A percentile compares a stretch with the other conserved stretches of the same genome.
phyloP scores from a whole-genome alignment of 768 basidiomycete species.

The Suillus discolor region DNA sequence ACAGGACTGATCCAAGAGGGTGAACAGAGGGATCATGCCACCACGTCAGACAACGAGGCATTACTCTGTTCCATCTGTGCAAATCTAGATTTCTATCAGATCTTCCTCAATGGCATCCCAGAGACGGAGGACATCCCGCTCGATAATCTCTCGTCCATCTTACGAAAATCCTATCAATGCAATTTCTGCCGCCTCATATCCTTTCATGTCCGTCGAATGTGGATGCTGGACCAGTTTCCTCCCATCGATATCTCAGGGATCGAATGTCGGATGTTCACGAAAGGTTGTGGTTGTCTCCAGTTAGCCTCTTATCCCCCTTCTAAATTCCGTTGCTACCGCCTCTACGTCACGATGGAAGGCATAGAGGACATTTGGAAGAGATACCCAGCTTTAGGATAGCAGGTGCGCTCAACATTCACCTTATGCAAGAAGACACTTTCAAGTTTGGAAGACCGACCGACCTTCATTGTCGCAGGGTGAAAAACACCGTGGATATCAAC shows the following conservation, averaged over 20 bases:
- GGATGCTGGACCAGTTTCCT: slow-evolving; percentile 9
- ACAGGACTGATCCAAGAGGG: not conserved
- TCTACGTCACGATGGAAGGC: slow-evolving; percentile 1
- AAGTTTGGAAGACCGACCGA: slow-evolving; percentile 8
- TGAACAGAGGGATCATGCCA: not conserved
- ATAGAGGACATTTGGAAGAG: not conserved
- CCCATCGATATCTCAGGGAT: slow-evolving; percentile 6
- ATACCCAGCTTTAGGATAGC: slow-evolving; percentile 2
- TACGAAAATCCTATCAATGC: slow-evolving; percentile 12
- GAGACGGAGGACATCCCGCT: slow-evolving; percentile 3
- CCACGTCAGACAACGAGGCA: not conserved
- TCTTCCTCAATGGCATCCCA: slow-evolving; percentile 7
- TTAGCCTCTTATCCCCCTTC: not conserved
- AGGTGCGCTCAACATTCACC: slow-evolving; percentile 2
- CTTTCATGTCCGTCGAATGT: slow-evolving; percentile 6
- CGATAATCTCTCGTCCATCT: slow-evolving; percentile 3
- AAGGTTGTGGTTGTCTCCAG: not conserved
- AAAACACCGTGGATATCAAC: slow-evolving; percentile 5
- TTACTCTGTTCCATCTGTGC: slow-evolving; percentile 12
- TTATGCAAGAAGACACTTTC: slow-evolving; percentile 9
- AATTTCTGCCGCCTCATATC: slow-evolving; percentile 8
- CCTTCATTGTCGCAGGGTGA: slow-evolving; percentile 11
- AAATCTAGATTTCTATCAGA: slow-evolving; percentile 1
- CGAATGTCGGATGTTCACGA: slow-evolving; percentile 3
- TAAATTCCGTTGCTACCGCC: slow-evolving; percentile 7